Evolutionary conservation across 768 basidiomycete genomes (phyloP).

Genomic region (Pleurotus salmoneostramineus): DNA sequence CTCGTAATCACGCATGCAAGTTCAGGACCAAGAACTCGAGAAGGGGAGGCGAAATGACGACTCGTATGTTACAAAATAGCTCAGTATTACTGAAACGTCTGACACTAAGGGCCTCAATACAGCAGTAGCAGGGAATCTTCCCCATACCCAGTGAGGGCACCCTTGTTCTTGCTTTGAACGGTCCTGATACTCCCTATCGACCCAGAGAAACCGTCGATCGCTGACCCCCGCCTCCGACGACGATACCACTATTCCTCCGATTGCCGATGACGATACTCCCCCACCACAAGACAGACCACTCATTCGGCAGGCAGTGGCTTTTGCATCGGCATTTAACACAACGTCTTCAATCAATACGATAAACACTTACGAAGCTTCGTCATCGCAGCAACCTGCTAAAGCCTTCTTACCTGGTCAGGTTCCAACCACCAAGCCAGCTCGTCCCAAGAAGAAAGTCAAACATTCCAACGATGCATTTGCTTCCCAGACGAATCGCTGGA

Average conservation of each 20-base stretch:
- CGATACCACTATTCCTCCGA: slow-evolving; percentile 33
- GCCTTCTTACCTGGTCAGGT: slow-evolving; percentile 58
- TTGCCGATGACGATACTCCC: slow-evolving; percentile 42
- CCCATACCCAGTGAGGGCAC: slow-evolving; percentile 36
- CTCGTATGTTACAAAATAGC: background rate
- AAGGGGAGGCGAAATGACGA: slow-evolving; percentile 4
- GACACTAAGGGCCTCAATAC: slow-evolving; percentile 4
- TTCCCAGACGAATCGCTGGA: slow-evolving; percentile 47
- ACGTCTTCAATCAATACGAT: slow-evolving; percentile 29
- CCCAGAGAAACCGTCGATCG: slow-evolving; percentile 41
- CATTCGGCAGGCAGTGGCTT: slow-evolving; percentile 58
- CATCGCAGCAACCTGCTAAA: slow-evolving; percentile 14
- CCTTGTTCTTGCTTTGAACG: background rate
- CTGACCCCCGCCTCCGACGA: slow-evolving; percentile 54
- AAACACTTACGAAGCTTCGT: slow-evolving; percentile 39
- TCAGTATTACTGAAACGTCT: background rate
- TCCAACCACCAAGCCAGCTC: slow-evolving; percentile 11
- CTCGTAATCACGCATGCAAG: background rate
- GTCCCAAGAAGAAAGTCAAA: slow-evolving; percentile 22
- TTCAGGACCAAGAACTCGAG: slow-evolving; percentile 5
- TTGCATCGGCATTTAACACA: slow-evolving; percentile 27
- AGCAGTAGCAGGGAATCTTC: slow-evolving; percentile 62
- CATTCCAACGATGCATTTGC: slow-evolving; percentile 33
- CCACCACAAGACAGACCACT: slow-evolving; percentile 46
- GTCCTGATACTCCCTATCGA: slow-evolving; percentile 2